These are phyloP conservation scores for Fomes fomentarius DNA, from an alignment of 1,284 basidiomycete species.

Conservation along the genomic window DNA sequence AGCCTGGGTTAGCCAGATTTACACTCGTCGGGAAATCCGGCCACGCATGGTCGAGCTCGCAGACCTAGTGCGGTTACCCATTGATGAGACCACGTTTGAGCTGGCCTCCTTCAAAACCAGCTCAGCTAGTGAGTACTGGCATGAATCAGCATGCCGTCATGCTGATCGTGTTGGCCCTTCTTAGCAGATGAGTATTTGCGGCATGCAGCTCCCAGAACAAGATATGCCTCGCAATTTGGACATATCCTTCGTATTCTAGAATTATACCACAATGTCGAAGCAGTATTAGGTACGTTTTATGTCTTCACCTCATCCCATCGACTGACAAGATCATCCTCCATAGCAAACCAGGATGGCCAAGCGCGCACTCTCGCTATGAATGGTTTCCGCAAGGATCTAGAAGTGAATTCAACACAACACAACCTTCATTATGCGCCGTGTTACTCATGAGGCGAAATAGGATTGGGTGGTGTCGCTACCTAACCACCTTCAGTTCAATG, in stretches of 20 bases:
- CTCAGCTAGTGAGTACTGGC: conserved; percentile 53
- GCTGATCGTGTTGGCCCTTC: background rate
- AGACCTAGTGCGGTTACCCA: conserved; percentile 59
- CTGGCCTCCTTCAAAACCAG: conserved; percentile 61
- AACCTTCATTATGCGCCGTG: conserved; percentile 10
- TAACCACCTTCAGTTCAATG: conserved; percentile 67
- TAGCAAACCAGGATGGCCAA: conserved; percentile 28
- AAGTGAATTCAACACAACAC: conserved; percentile 36
- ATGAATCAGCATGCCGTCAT: background rate
- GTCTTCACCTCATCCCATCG: background rate
- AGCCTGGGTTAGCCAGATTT: conserved; percentile 38
- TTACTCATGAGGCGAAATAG: conserved; percentile 35
- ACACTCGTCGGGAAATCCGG: conserved; percentile 34
- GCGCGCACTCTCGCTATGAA: conserved; percentile 30
- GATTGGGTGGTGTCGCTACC: conserved; percentile 68
- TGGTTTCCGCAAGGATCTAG: conserved; percentile 44
- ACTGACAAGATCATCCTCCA: background rate
- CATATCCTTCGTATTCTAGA: conserved; percentile 69
- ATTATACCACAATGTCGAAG: conserved; percentile 62
- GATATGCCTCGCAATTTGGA: conserved; percentile 69
- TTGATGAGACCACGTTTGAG: conserved; percentile 79
- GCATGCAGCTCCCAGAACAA: conserved; percentile 58
- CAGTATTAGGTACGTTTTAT: conserved; percentile 31
- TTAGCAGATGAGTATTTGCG: conserved; percentile 62
- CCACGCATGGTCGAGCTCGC: conserved; percentile 49